phyloP scores from a whole-genome alignment of 106 monocot species.

The Posidonia australis region DNA sequence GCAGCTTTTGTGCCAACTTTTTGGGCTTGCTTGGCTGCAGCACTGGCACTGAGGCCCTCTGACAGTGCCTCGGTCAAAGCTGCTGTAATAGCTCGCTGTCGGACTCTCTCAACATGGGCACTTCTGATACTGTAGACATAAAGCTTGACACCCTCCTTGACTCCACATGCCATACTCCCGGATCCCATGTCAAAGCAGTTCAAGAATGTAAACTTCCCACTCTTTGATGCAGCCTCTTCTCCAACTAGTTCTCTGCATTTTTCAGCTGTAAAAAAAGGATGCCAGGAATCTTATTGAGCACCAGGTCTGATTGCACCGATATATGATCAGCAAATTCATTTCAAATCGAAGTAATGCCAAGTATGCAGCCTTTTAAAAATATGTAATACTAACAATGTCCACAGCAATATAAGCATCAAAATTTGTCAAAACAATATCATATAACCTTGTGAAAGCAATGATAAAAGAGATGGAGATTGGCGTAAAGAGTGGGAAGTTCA shows the following conservation, averaged over 20 bases:
- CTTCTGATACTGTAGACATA: conserved; percentile 70
- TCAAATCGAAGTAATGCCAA: no score
- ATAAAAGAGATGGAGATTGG: no score
- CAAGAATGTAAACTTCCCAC: conserved; percentile 72
- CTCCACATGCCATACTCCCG: conserved; percentile 61
- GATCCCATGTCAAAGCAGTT: conserved; percentile 91
- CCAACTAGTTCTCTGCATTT: conserved; percentile 82
- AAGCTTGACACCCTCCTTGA: conserved; percentile 72
- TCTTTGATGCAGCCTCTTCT: conserved; percentile 74
- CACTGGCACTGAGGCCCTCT: conserved; percentile 33
- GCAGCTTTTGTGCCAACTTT: conserved; percentile 61
- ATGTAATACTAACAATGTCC: no score
- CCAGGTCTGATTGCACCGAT: not conserved
- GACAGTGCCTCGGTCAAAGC: conserved; percentile 48
- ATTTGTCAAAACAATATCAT: not conserved
- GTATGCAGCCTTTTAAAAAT: no score
- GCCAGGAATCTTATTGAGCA: not conserved
- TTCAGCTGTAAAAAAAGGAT: conserved; percentile 33
- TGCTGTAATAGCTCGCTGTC: conserved; percentile 46
- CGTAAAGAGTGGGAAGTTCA: no score
- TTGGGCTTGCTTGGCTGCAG: conserved; percentile 64
- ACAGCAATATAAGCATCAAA: not conserved
- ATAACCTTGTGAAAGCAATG: not conserved
- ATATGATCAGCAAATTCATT: not conserved
- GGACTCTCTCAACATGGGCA: conserved; percentile 54